Base-by-base conservation (phyloP, 495 filamentous ascomycete genomes). In the Pseudevernia furfuracea region DNA sequence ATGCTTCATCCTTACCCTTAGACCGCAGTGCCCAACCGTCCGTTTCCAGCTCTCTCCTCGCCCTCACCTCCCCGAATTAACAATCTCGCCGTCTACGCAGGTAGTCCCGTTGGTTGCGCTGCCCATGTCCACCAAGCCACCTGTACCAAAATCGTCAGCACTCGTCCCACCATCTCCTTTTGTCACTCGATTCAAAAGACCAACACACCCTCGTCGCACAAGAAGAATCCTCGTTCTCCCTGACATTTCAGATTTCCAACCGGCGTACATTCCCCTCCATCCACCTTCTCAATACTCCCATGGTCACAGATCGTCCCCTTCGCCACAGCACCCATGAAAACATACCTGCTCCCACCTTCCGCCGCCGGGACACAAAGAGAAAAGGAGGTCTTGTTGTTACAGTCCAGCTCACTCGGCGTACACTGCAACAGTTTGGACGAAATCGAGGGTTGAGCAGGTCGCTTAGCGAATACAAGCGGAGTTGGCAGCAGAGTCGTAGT, bases 121-220 rank as follows among this genome's bases (percentile, higher is more conserved):
- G 25, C 61, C 61, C 61, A 62, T 39, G 28, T 32, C 15, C 25
- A 43, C 36, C 49, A 43, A 56, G 6, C 48, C 61, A 34, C 48
- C 61, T 52, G 12, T 48, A 34, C 3, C 21, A 37, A 57, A 4
- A 14, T 15, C 28, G 41, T 62, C 25, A 62, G 61, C 57, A 15
- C 15, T 34, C 36, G n/a, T 34, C 6, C 21, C 48, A 41, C 15
- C n/a, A 28, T 62, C 36, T 19, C 17, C n/a, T 38, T 14, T 44
- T 43, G 3, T 28, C 3, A 21, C 17, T 3, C 21, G 9, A 15
- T 23, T 9, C 28, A 32, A 7, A 4, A 15, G 8, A 7, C 11
- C 4, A 21, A 36, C 15, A 15, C 43, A 63, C 61, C 61, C 58
- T 63, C 61, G 25, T 34, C 38, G 21, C 49, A 63, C 5, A 39